These are phyloP conservation scores for Cyamopsis tetragonoloba DNA, from an alignment of 306 rosid genomes.

Conservation along the genomic window DNA sequence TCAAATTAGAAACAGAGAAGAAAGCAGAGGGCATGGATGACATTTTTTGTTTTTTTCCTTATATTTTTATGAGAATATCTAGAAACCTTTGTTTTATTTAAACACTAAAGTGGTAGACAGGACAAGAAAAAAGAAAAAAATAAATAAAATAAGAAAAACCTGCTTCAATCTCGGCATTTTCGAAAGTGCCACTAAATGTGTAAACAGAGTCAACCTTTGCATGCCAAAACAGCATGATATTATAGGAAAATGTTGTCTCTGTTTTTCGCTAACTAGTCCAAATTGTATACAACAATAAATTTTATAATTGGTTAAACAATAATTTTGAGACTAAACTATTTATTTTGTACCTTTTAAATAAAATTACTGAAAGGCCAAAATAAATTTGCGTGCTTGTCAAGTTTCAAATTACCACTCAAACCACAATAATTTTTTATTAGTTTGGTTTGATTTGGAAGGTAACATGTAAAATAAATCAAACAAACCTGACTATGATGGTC, in stretches of 20 bases:
- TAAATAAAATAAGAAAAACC: no score
- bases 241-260: background rate
- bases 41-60: background rate
- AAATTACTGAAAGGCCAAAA: no score
- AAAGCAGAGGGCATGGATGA: background rate
- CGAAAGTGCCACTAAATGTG: background rate
- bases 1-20: no score
- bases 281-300: background rate
- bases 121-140: background rate
- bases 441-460: no score
- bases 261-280: background rate
- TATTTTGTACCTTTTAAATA: no score
- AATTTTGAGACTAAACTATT: no score
- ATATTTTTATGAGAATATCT: background rate
- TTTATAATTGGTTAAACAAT: no score
- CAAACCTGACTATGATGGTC: no score
- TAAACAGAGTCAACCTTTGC: conserved; percentile 21
- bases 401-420: no score
- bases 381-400: no score
- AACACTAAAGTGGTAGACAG: background rate
- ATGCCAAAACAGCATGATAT: conserved; percentile 3
- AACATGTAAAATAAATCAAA: no score
- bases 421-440: no score
- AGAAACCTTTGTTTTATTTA: background rate
- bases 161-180: background rate